Conservation (phyloP, 2,329 filamentous ascomycete genomes). For the Colletotrichum caudatum region DNA sequence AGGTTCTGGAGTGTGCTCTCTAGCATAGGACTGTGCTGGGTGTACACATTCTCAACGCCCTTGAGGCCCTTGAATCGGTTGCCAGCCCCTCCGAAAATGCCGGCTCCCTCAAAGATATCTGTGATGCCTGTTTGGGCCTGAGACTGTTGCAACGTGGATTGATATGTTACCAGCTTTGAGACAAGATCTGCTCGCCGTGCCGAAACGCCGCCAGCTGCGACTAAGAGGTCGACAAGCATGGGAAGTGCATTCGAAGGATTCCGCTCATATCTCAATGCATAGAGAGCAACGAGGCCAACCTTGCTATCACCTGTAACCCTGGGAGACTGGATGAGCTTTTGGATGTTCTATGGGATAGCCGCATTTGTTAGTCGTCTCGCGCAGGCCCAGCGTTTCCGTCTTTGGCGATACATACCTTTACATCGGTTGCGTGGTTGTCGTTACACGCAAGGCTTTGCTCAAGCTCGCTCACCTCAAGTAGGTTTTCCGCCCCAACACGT, state of each 20-base stretch:
- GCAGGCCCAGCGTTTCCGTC: not conserved
- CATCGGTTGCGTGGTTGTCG: constrained; percentile 89
- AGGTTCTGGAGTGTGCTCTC: constrained; percentile 91
- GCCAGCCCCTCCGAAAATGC: constrained; percentile 89
- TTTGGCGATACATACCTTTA: constrained; percentile 73
- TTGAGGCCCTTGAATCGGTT: constrained; percentile 94
- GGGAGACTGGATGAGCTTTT: constrained; percentile 85
- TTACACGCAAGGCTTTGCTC: constrained; percentile 98
- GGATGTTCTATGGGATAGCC: constrained; percentile 71
- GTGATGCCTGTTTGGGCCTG: constrained; percentile 83
- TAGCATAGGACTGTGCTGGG: constrained; percentile 91
- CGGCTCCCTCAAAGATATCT: constrained; percentile 91
- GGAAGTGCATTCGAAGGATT: constrained; percentile 86
- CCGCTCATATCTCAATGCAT: constrained; percentile 91
- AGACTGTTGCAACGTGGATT: constrained; percentile 85
- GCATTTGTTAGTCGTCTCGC: not conserved
- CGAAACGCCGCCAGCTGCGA: constrained; percentile 84
- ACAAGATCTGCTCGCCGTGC: constrained; percentile 82
- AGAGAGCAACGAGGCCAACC: constrained; percentile 90
- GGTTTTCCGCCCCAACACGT: constrained; percentile 83
- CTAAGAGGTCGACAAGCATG: constrained; percentile 87
- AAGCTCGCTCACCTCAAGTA: constrained; percentile 96
- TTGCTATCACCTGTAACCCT: constrained; percentile 85
- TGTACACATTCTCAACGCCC: constrained; percentile 98
- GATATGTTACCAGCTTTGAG: constrained; percentile 84